Percentiles rank a stretch among this genome's conserved stretches.
Evolutionary conservation across 1,284 basidiomycete species (phyloP).

Genomic region (Apiotrichum gamsii): DNA sequence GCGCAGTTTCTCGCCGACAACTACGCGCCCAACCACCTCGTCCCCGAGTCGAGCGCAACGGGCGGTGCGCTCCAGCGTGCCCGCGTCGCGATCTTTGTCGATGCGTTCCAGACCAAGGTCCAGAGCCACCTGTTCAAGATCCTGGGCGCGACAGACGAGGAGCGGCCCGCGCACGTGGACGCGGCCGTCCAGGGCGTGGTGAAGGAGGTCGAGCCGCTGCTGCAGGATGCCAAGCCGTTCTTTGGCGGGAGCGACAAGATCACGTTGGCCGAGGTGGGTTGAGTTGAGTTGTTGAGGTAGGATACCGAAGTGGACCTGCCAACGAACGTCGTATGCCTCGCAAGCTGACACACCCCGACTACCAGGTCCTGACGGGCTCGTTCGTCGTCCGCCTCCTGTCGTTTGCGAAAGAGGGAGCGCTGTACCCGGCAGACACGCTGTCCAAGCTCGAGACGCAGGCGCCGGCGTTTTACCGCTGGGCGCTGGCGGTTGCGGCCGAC

Average conservation of each 20-base stretch:
- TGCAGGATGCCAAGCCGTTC: conserved; percentile 6
- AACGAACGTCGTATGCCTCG: too few species aligned
- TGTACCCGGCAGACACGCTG: conserved; percentile 1
- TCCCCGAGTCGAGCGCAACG: background rate
- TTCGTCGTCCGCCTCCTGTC: conserved; percentile 6
- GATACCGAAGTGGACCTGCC: too few species aligned
- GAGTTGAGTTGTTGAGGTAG: too few species aligned
- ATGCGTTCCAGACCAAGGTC: conserved; percentile 7
- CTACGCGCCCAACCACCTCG: conserved; percentile 7
- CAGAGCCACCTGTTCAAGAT: conserved; percentile 4
- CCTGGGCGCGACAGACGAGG: background rate
- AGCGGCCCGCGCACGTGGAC: background rate
- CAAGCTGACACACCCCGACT: background rate
- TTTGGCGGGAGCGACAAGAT: conserved; percentile 9
- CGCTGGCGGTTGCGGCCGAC: conserved; percentile 5
- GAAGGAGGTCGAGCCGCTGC: conserved; percentile 10
- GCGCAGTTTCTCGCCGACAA: conserved; percentile 9
- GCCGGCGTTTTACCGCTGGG: conserved; percentile 7
- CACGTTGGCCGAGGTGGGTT: conserved; percentile 10
- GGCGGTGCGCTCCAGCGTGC: conserved; percentile 10
- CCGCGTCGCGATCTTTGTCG: conserved; percentile 6
- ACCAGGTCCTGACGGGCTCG: conserved; percentile 9
- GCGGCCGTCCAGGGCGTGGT: background rate
- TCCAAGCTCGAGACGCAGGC: background rate
- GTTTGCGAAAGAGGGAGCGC: background rate